These are phyloP conservation scores for Starmera stellimalicola DNA, from an alignment of 1,139 yeast genomes.

Conservation along the genomic window DNA sequence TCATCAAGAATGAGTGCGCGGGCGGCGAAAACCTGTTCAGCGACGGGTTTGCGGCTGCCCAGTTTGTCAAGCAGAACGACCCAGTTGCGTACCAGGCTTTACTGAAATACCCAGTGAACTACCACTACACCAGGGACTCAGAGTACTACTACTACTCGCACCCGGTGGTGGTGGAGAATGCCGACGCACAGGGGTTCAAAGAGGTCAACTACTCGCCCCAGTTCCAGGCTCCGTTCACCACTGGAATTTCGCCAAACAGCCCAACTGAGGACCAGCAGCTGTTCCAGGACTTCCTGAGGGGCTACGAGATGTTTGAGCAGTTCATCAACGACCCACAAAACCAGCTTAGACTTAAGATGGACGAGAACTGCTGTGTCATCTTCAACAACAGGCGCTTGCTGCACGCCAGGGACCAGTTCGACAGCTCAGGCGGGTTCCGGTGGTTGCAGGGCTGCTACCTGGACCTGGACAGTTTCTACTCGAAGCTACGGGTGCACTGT, in stretches of 20 bases:
- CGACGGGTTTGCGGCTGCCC: slow-evolving; percentile 68
- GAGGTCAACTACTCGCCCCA: slow-evolving; percentile 77
- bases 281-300: slow-evolving; percentile 49
- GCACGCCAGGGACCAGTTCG: slow-evolving; percentile 60
- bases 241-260: slow-evolving; percentile 31
- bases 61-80: slow-evolving; percentile 42
- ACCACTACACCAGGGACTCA: slow-evolving; percentile 57
- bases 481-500: slow-evolving; percentile 42
- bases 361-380: slow-evolving; percentile 57
- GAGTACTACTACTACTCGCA: slow-evolving; percentile 57
- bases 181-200: slow-evolving; percentile 32
- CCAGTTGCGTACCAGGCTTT: slow-evolving; percentile 59
- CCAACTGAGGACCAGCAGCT: slow-evolving; percentile 27
- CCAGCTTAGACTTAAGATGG: slow-evolving; percentile 46
- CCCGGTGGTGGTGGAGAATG: slow-evolving; percentile 57
- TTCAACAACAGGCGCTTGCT: slow-evolving; percentile 68
- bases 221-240: slow-evolving; percentile 73
- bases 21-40: slow-evolving; percentile 72
- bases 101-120: slow-evolving; percentile 56
- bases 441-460: slow-evolving; percentile 77
- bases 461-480: slow-evolving; percentile 63
- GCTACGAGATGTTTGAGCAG: slow-evolving; percentile 50
- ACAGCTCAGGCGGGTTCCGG: slow-evolving; percentile 42
- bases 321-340: slow-evolving; percentile 46
- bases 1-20: slow-evolving; percentile 47